Base-by-base conservation (phyloP, 1,139 yeast species). In the Magnusiomyces paraingens region DNA sequence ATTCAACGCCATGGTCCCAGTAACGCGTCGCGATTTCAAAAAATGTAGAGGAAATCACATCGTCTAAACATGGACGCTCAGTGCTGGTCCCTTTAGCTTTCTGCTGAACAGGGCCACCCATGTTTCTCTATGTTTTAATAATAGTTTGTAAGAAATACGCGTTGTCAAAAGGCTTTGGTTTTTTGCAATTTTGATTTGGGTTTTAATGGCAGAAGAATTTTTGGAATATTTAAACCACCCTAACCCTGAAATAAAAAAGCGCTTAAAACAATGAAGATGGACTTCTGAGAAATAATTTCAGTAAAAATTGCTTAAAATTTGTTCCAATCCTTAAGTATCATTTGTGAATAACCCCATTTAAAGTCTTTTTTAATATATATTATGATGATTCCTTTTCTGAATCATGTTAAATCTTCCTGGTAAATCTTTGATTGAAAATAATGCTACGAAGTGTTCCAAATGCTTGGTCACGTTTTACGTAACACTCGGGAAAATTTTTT, bases 261-360 rank as follows among this genome's bases (percentile, higher is more conserved):
- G n/a, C n/a, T n/a, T n/a, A 26, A 26, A 26, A 26, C 8, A 26
- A 26, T 5, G 32, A 26, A 8, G 8, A 26, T 26, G 32, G 32
- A 26, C 32, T 26, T 26, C 8, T 26, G 32, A 26, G 32, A 35
- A 12, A 5, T 45, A 14, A 3, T 35, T 29, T 29, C 14, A 22
- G 10, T 3, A 2, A 3, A 29, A 15, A 17, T 15, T 45, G n/a
- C 20, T 17, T 26, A 45, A 45, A 3, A 70, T 69, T 69, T 35
- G 68, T 70, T 45, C 67, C 32, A 26, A 26, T 26, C 32, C 32
- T 66, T 22, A 10, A 38, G 14, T 40, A 15, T 40, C 20, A 20
- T 40, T 40, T n/a, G 11, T 15, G 12, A 17, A 40, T 10, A 15
- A 11, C 17, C 10, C 17, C 10, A 20, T 15, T 15, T 15, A 17